Conservation (phyloP, 176 grass and related monocot genomes). For the Avena sativa region DNA sequence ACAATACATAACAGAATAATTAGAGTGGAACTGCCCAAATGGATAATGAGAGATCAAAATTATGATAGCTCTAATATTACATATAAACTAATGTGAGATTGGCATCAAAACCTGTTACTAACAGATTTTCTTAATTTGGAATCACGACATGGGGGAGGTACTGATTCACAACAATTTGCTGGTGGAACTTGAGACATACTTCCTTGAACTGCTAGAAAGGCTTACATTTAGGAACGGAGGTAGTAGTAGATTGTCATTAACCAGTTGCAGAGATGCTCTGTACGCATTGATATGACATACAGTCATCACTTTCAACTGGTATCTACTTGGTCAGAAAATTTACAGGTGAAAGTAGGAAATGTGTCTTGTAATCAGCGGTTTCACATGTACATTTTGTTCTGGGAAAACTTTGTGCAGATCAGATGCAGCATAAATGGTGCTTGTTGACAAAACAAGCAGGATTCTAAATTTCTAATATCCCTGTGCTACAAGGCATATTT, state of each 20-base stretch:
- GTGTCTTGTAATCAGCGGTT: not conserved
- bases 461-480: not conserved
- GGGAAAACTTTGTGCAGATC: not conserved
- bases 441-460: not conserved
- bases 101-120: not conserved
- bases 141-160: not conserved
- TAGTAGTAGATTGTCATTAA: not conserved
- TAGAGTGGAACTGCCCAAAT: conserved; percentile 21
- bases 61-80: conserved; percentile 1
- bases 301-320: not conserved
- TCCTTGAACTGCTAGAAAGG: no score
- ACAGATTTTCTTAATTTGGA: not conserved
- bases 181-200: conserved; percentile 1
- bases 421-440: not conserved
- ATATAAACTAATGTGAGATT: conserved; percentile 4
- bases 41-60: not conserved
- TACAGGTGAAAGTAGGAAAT: not conserved
- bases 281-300: not conserved
- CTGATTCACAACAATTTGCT: not conserved
- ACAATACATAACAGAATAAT: conserved; percentile 40
- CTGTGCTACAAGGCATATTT: not conserved
- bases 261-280: not conserved
- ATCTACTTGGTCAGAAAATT: not conserved
- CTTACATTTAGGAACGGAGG: no score
- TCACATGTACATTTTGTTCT: not conserved